Base-by-base conservation (phyloP, 768 basidiomycete genomes). In the Cystobasidiopsis lactophilus region DNA sequence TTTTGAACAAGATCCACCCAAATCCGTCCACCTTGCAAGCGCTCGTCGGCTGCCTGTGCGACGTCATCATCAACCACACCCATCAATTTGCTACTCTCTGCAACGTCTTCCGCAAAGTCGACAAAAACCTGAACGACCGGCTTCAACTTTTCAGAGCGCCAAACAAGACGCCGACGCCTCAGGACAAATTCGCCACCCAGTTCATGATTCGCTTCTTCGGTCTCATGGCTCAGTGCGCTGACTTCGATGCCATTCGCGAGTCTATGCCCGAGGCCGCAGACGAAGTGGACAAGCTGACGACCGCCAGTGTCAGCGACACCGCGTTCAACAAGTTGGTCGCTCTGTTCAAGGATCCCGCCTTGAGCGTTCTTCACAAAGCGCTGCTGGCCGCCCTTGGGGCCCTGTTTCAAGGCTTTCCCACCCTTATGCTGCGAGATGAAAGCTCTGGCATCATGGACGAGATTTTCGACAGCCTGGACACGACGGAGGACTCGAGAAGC, bases 341-440 rank as follows among this genome's bases (percentile, higher is more conserved):
- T 23, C 69, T 93, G 19, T 79, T 91, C 57, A 70, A 77, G 52
- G 80, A 79, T 58, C 75, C 77, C 46, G 66, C 67, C 1, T 75
- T 79, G 35, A 48, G 69, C 1, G 69, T 72, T 10, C 68, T 86
- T 18, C 76, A 77, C 26, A 74, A 74, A n/a, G 76, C 82, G 29
- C 73, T 83, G 21, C 64, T 93, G 51, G 82, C 85, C 59, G 91
- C 86, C 63, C 69, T 96, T 27, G 91, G 86, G 85, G 56, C 29
- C 66, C 68, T 98, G 4, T 96, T 86, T 69, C 79, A 85, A 24
- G 79, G 86, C 3, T 82, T 89, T 59, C 91, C 93, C 2, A 80
- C 80, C 0, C 68, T 96, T 53, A 88, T 98, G 79, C 83, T 82
- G 0, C 68, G 79, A 58, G 78, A 81, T 3, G 69, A 73, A 13